Evolutionary conservation across 345 rosid species (phyloP).

Genomic region (Mangifera indica): DNA sequence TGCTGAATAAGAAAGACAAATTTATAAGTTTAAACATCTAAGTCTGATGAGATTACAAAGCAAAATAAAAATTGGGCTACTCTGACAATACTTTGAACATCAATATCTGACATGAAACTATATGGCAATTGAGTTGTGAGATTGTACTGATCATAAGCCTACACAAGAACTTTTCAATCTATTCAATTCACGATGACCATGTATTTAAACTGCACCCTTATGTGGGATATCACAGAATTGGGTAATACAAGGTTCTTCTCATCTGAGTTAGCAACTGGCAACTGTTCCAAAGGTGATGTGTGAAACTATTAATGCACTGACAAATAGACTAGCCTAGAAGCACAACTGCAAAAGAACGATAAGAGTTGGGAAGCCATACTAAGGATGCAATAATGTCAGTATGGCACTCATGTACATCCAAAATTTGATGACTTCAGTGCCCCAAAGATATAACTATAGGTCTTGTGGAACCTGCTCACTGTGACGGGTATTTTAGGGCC

Average conservation of each 20-base stretch:
- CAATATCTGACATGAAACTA: neutral
- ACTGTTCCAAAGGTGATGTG: neutral
- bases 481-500: neutral
- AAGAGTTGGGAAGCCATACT: neutral
- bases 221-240: neutral
- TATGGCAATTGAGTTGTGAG: neutral
- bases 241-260: conserved; percentile 6
- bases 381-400: neutral
- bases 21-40: neutral
- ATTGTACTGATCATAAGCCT: neutral
- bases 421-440: neutral
- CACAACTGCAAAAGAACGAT: neutral
- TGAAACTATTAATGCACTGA: neutral
- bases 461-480: neutral
- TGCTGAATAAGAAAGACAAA: conserved; percentile 44
- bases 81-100: neutral
- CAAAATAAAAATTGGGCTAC: neutral
- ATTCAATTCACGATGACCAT: neutral
- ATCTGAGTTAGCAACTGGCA: neutral
- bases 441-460: neutral
- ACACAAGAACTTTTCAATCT: no score
- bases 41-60: neutral
- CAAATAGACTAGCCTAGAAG: neutral
- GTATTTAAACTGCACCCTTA: neutral
- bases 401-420: neutral